phyloP scores from a whole-genome alignment of 495 filamentous ascomycete species.

The Hypoxylon fuscum region DNA sequence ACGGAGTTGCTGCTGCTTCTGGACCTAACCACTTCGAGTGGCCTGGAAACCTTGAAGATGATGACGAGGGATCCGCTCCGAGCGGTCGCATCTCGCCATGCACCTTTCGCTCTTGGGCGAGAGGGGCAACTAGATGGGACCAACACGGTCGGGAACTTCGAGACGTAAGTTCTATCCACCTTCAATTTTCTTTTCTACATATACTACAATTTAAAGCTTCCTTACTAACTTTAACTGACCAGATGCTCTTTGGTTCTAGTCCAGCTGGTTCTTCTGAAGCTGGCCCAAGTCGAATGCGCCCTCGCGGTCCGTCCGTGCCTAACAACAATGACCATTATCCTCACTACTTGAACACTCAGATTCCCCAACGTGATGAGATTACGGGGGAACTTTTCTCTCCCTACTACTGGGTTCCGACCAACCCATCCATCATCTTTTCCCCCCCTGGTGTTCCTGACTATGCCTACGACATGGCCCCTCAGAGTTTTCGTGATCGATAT shows the following conservation, averaged over 20 bases:
- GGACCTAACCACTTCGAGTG: too few species aligned
- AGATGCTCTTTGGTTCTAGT: too few species aligned
- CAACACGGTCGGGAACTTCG: constrained; percentile 6
- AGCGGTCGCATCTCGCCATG: constrained; percentile 35
- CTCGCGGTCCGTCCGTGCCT: neutral
- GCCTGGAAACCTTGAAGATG: too few species aligned
- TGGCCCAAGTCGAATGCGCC: constrained; percentile 16
- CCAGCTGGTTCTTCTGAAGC: constrained; percentile 10
- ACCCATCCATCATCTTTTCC: constrained; percentile 35
- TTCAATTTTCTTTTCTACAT: neutral
- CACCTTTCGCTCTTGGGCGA: constrained; percentile 33
- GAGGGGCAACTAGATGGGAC: constrained; percentile 21
- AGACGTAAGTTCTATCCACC: constrained; percentile 13
- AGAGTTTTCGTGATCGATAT: constrained; percentile 22
- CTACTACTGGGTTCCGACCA: constrained; percentile 29
- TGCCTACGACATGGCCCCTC: neutral
- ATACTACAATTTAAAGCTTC: neutral
- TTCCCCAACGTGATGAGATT: constrained; percentile 23
- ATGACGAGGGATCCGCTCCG: too few species aligned
- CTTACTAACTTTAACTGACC: neutral
- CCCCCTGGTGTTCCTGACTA: constrained; percentile 31
- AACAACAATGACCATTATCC: constrained; percentile 2
- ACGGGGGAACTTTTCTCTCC: constrained; percentile 40
- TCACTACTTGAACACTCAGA: neutral
- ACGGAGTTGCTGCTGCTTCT: too few species aligned